Evolutionary conservation across 2,329 filamentous ascomycete genomes (phyloP), one percentile per base, ranked within the genome.

Genomic region (Hypoxylon sp.): DNA sequence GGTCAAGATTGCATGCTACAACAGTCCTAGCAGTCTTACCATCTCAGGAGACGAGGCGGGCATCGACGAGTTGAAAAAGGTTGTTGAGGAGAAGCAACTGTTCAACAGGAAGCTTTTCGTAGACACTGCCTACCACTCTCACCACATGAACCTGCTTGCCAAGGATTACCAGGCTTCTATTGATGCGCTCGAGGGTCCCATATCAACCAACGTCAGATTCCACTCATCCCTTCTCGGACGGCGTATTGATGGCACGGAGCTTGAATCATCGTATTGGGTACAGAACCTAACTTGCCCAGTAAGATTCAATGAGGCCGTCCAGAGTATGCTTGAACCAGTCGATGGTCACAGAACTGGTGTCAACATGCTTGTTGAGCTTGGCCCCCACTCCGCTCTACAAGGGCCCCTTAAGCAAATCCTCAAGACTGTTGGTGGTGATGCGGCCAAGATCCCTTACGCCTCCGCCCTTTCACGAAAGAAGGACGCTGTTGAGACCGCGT

Each of bases 111-210:
- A 82, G 30, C 80, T 88, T 2, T 80, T 81, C 2, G 83, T 88
- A 4, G 82, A 85, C 10, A 82, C 83, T 10, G 85, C 85, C 0
- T 88, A 88, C 46, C 86, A 88, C 73, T 88, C 86, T 0, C 79
- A 82, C 37, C 85, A 87, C 69, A 88, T 88, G 85, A 81, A 84
- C 54, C 75, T 82, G 1, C 79, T 87, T 1, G 83, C 85, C 1
- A 81, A 84, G 3, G 81, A 83, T 3, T 87, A 87, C 68, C 74
- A 80, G 13, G 76, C 77, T 0, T 79, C 81, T 1, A 78, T 82
- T 33, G 69, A 76, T 22, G 72, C 76, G 42, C 64, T 78, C 22
- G 74, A 71, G 30, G 72, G 76, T 1, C 79, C 82, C 0, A 71
- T 77, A 2, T 73, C 76, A 0, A 78, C 79, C 0, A 72, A 79